Evolutionary conservation across 148 eudicot genomes (phyloP).

Genomic region (Arbutus unedo): DNA sequence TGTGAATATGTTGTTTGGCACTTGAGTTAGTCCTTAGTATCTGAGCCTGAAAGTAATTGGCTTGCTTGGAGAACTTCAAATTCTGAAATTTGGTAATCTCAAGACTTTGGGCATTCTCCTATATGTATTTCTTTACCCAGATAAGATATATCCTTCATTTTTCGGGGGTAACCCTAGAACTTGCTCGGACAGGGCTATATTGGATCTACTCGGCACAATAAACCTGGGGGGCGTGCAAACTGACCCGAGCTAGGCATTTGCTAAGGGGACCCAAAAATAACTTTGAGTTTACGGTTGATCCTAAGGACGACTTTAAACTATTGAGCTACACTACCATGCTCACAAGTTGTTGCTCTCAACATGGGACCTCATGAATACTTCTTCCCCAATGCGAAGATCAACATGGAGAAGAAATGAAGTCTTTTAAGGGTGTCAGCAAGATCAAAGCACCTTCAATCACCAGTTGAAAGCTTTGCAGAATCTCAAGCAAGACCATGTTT

Average conservation of each 20-base stretch:
- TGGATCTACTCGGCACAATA: background rate
- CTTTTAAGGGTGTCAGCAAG: background rate
- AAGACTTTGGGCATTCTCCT: background rate
- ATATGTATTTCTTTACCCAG: too few species aligned
- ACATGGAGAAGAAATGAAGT: background rate
- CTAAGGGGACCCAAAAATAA: background rate
- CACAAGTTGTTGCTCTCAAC: background rate
- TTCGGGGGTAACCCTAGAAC: background rate
- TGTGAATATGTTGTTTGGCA: constrained; percentile 36
- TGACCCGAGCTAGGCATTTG: background rate
- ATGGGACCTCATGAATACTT: background rate
- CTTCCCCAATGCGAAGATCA: background rate
- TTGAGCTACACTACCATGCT: background rate
- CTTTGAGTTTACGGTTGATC: background rate
- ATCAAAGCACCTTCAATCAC: constrained; percentile 4
- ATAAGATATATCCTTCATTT: background rate
- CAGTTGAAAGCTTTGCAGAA: background rate
- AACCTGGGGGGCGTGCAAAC: too few species aligned
- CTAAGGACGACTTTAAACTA: background rate
- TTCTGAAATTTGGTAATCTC: background rate
- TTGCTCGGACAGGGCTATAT: background rate
- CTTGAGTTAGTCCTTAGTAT: constrained; percentile 14
- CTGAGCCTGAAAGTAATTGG: background rate
- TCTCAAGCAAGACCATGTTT: background rate
- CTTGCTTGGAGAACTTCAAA: background rate